Evolutionary conservation across 1,139 yeast species (phyloP), one percentile per base, ranked within the genome.

Genomic region (Scheffersomyces lignicola): DNA sequence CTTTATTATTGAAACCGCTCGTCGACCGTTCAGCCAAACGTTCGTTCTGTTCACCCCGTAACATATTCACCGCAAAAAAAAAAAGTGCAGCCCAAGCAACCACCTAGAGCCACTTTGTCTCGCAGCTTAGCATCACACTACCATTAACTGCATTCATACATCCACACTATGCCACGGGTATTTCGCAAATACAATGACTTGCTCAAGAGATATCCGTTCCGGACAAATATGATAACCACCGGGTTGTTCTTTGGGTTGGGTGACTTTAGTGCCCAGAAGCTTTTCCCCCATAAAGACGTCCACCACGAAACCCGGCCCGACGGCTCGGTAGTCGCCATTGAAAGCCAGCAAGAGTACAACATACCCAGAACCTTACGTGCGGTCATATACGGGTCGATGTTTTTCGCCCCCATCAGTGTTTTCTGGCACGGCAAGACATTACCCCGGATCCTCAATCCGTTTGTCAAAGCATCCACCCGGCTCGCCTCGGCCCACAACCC

Each of bases 361-460:
- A 34, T 35, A 9, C 32, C 31, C 9, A 62, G 96, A 38, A 81
- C 89, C 0, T 40, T 70, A 3, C 64, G 96, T 38, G 87, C 95
- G 4, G 67, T 77, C 39, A 48, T 76, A 6, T 89, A 87, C 52
- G 97, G 97, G 1, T 74, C 86, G 0, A 48, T 76, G n/a, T 65
- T 88, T 32, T 88, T 88, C 54, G 82, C 92, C 0, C 90, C 95
- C 10, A 61, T 86, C 28, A 87, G 87, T 15, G 81, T 78, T 37
- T 65, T 66, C 38, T 84, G 94, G 86, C 87, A 83, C 53, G 73
- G 73, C 12, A 64, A 59, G 31, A 60, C 78, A 8, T 60, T 87
- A 16, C 78, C 83, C 23, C 60, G 51, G 24, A 53, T 83, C 8
- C 63, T 60, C 34, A 69, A 65, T 40, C 79, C 78, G 5, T 63